phyloP scores from a whole-genome alignment of 2,329 filamentous ascomycete genomes.

The Penicillium sp. region DNA sequence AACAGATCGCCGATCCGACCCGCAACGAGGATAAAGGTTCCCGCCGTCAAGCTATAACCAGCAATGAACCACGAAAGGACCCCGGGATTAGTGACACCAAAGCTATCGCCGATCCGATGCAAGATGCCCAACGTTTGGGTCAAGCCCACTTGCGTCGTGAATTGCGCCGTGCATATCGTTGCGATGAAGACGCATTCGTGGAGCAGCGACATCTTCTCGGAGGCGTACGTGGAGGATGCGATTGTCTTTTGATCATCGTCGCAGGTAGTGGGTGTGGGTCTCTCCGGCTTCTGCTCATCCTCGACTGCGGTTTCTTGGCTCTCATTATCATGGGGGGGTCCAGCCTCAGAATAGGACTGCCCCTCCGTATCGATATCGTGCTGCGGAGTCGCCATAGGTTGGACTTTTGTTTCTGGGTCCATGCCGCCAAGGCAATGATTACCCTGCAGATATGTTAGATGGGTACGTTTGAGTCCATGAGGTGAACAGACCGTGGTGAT shows the following conservation, averaged over 20 bases:
- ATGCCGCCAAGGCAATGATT: not conserved
- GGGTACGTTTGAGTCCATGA: too few species aligned
- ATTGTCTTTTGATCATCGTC: not conserved
- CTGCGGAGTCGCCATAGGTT: not conserved
- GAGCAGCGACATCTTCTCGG: not conserved
- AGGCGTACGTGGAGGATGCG: not conserved
- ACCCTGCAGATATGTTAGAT: not conserved
- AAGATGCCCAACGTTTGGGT: not conserved
- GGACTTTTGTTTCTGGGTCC: not conserved
- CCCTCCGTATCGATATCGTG: not conserved
- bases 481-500: too few species aligned
- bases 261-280: not conserved
- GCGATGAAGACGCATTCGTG: not conserved
- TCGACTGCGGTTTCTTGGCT: not conserved
- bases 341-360: not conserved
- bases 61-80: constrained; percentile 57
- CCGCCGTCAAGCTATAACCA: constrained; percentile 53
- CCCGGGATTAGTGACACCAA: not conserved
- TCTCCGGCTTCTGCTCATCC: not conserved
- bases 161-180: not conserved
- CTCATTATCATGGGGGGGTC: not conserved
- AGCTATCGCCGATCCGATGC: not conserved
- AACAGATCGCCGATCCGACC: constrained; percentile 35
- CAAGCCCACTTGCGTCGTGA: not conserved
- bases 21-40: constrained; percentile 37